Conservation (phyloP, 305 asterid genomes). For the Rubia peregrina region DNA sequence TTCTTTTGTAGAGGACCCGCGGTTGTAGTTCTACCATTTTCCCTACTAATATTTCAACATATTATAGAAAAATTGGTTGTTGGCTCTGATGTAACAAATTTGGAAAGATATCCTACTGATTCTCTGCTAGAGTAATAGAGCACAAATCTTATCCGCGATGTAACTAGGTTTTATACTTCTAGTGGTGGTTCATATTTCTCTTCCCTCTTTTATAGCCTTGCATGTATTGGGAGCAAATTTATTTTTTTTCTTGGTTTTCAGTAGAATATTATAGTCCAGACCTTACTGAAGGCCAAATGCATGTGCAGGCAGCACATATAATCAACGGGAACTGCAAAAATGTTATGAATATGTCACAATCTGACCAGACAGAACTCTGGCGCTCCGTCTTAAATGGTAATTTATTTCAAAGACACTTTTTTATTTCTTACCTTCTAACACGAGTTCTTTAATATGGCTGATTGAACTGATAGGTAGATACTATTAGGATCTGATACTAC, state of each 20-base stretch:
- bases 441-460: background rate
- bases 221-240: background rate
- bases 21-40: background rate
- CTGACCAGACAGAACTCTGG: conserved; percentile 92
- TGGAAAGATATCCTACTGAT: background rate
- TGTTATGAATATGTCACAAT: conserved; percentile 89
- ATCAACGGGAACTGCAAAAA: conserved; percentile 92
- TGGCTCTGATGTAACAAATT: background rate
- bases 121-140: background rate
- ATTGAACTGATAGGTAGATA: background rate
- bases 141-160: background rate
- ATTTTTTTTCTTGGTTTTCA: background rate
- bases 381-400: conserved; percentile 65
- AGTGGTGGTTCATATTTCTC: background rate
- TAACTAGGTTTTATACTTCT: background rate
- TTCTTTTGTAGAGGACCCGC: background rate
- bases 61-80: background rate
- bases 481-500: background rate
- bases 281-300: background rate
- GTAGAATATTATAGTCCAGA: conserved; percentile 11
- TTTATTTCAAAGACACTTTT: conserved; percentile 7
- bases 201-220: background rate
- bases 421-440: conserved; percentile 2
- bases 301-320: conserved; percentile 80
- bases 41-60: background rate